Conservation (phyloP, 352 stramenopile species). For the Phytophthora aleatoria region DNA sequence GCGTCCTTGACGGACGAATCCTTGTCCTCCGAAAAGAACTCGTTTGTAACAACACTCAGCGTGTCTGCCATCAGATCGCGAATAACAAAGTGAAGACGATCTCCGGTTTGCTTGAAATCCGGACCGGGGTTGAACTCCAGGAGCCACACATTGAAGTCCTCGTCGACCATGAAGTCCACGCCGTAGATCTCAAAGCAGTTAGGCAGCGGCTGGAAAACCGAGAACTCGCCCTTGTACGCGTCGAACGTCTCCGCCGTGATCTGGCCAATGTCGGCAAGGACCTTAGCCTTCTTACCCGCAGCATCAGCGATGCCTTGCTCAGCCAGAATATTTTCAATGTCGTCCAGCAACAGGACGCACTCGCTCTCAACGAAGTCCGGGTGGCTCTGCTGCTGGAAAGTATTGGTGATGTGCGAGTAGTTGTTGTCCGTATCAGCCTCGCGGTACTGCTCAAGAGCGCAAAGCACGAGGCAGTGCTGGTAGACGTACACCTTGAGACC, state of each 20-base stretch:
- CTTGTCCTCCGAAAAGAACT: slow-evolving; percentile 48
- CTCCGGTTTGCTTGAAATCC: slow-evolving; percentile 79
- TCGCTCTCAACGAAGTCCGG: slow-evolving; percentile 73
- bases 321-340: slow-evolving; percentile 59
- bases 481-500: slow-evolving; percentile 76
- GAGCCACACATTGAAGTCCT: slow-evolving; percentile 71
- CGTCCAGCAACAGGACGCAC: slow-evolving; percentile 64
- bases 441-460: slow-evolving; percentile 53
- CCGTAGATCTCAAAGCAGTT: slow-evolving; percentile 83
- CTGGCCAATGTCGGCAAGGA: slow-evolving; percentile 58
- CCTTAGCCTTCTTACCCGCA: slow-evolving; percentile 53
- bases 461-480: slow-evolving; percentile 65
- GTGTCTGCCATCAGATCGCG: slow-evolving; percentile 66
- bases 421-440: slow-evolving; percentile 55
- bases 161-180: slow-evolving; percentile 77
- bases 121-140: slow-evolving; percentile 79
- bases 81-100: slow-evolving; percentile 63
- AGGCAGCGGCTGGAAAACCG: slow-evolving; percentile 67
- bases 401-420: slow-evolving; percentile 82
- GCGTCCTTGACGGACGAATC: slow-evolving; percentile 15
- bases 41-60: slow-evolving; percentile 56
- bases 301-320: slow-evolving; percentile 43
- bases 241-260: slow-evolving; percentile 73
- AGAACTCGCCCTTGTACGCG: slow-evolving; percentile 77
- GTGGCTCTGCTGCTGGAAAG: slow-evolving; percentile 74